Evolutionary conservation across 371 early-diverging fungal genomes (phyloP), one percentile per base, ranked within the genome.

Genomic region (Mucor ambiguus): DNA sequence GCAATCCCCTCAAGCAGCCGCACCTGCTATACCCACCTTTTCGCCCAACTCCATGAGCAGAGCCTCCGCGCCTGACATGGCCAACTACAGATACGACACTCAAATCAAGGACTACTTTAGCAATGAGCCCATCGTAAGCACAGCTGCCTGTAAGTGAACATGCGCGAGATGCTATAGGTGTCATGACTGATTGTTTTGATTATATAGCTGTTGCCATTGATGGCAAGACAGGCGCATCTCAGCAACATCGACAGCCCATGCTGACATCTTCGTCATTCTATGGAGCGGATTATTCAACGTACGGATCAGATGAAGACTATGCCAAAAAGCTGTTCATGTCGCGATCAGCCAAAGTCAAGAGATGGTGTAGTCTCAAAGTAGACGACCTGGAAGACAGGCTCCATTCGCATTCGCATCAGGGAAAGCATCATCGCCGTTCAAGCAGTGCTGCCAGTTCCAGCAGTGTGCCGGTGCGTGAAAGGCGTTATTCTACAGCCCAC

Each of bases 291-390:
- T 43, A 63, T 44, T 18, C 44, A 9, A 61, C 30, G 3, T 8
- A 49, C 29, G 72, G 69, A 8, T 65, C 72, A 16, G 72, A 72
- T 35, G 60, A 70, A 43, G 74, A 74, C 16, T 81, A 81, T 59
- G 79, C 72, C 0, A 69, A 75, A 55, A 75, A 75, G 33, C 54
- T 81, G 2, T 78, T 71, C 52, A 61, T 79, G 68, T 81, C 82
- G 18, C 74, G 82, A 22, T 77, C 82, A 18, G 82, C 82, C 9
- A 81, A 81, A 58, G 66, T 81, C 11, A 73, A 66, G 58, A 62
- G 79, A 32, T 81, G 82, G 82, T 77, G 79, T 24, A 68, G 59
- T 55, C 18, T 62, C 8, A 55, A 43, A 29, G 60, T 46, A 5
- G 59, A 58, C 18, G 14, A 18, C 6, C 26, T 41, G 18, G 65